phyloP scores from a whole-genome alignment of 176 grass and related monocot species.

The Pontederia paniculata region DNA sequence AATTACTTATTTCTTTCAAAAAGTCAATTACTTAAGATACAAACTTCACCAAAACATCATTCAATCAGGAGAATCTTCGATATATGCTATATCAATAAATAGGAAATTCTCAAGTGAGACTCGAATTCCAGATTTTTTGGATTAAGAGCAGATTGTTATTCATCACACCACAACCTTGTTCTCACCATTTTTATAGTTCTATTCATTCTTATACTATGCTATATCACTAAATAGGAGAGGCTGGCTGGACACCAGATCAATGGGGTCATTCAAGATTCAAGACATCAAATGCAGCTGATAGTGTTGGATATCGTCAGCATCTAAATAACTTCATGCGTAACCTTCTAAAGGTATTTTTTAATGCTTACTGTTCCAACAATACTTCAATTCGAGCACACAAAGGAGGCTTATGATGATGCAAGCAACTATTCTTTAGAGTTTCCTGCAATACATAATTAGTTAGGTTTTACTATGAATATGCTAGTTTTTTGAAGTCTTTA shows the following conservation, averaged over 20 bases:
- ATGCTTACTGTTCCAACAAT: background rate
- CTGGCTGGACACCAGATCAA: conserved; percentile 92
- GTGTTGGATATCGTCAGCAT: conserved; percentile 59
- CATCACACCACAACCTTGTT: too few species aligned
- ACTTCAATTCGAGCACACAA: background rate
- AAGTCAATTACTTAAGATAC: too few species aligned
- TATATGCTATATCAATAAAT: too few species aligned
- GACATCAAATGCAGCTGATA: conserved; percentile 51
- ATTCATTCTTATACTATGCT: background rate
- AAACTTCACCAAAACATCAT: too few species aligned
- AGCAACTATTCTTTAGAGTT: background rate
- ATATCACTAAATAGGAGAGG: conserved; percentile 39
- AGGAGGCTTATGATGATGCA: conserved; percentile 1
- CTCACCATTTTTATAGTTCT: background rate
- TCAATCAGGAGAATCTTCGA: too few species aligned
- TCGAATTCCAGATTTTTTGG: background rate
- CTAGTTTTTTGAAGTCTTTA: too few species aligned
- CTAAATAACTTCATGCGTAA: conserved; percentile 57
- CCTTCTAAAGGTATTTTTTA: conserved; percentile 64
- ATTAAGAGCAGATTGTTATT: too few species aligned
- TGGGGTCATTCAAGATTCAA: conserved; percentile 94
- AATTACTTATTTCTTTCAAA: too few species aligned
- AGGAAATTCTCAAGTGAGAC: background rate
- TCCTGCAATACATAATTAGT: too few species aligned
- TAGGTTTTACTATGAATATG: too few species aligned